Evolutionary conservation across 495 filamentous ascomycete species (phyloP).

Genomic region (Tricharina praecox): DNA sequence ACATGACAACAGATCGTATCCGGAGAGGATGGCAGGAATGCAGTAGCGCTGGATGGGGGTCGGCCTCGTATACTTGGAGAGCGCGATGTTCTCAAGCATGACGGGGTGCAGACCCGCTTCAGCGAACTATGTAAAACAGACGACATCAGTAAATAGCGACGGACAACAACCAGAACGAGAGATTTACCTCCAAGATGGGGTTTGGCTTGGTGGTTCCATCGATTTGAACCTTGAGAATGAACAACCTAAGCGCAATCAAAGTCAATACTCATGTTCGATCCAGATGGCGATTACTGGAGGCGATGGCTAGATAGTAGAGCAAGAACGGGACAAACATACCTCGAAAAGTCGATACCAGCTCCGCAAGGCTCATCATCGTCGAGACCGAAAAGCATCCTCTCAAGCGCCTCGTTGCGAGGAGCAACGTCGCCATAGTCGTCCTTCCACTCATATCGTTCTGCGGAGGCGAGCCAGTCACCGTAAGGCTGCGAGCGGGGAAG

Average conservation of each 20-base stretch:
- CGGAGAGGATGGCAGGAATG: constrained; percentile 89
- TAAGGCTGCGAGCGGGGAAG: constrained; percentile 17
- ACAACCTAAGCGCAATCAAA: too few relatives aligned
- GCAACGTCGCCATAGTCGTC: constrained; percentile 76
- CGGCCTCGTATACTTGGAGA: constrained; percentile 61
- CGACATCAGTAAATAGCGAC: too few relatives aligned
- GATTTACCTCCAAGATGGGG: constrained; percentile 25
- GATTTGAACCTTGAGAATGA: constrained; percentile 39
- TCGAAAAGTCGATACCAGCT: constrained; percentile 33
- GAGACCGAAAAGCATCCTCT: constrained; percentile 52
- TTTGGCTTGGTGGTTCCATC: constrained; percentile 32
- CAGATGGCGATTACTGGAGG: too few relatives aligned
- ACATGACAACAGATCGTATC: constrained; percentile 96
- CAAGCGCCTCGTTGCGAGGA: constrained; percentile 48
- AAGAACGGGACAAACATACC: constrained; percentile 25
- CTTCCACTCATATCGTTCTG: constrained; percentile 62
- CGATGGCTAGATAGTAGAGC: constrained; percentile 10
- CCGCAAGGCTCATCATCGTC: constrained; percentile 27
- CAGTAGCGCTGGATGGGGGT: constrained; percentile 98
- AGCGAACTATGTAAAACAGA: constrained; percentile 44
- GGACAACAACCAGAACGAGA: background rate
- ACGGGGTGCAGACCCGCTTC: constrained; percentile 72
- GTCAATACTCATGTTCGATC: too few relatives aligned
- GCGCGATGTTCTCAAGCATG: constrained; percentile 58
- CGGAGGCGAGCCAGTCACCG: constrained; percentile 39